These are phyloP conservation scores for Boletus sp. DNA, from an alignment of 768 basidiomycete genomes.

Conservation along the genomic window DNA sequence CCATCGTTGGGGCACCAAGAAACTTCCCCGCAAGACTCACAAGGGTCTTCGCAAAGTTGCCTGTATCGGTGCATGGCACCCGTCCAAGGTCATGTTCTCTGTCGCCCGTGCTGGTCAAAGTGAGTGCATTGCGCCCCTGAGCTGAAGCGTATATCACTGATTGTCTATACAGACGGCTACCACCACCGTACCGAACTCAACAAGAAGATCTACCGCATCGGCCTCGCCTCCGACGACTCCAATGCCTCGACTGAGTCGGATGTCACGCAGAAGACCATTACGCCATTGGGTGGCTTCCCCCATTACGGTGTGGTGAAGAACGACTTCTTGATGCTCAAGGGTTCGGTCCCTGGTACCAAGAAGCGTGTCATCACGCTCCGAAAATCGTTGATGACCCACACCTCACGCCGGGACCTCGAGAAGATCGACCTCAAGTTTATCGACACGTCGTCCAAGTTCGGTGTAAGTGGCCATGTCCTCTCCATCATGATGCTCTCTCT, in stretches of 20 bases:
- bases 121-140: slow-evolving; percentile 41
- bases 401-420: slow-evolving; percentile 93
- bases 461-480: slow-evolving; percentile 51
- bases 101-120: slow-evolving; percentile 99
- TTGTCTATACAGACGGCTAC: slow-evolving; percentile 68
- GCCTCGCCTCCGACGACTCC: slow-evolving; percentile 67
- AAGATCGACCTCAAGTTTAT: slow-evolving; percentile 98
- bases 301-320: slow-evolving; percentile 99
- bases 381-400: slow-evolving; percentile 96
- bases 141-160: neutral
- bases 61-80: slow-evolving; percentile 98
- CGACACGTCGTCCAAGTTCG: slow-evolving; percentile 97
- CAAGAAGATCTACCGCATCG: slow-evolving; percentile 99
- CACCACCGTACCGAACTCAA: slow-evolving; percentile 97
- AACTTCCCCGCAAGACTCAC: slow-evolving; percentile 98
- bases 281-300: slow-evolving; percentile 98
- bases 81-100: slow-evolving; percentile 99
- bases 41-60: slow-evolving; percentile 99
- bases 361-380: slow-evolving; percentile 98
- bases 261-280: slow-evolving; percentile 90
- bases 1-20: slow-evolving; percentile 99
- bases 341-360: slow-evolving; percentile 92
- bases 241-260: slow-evolving; percentile 96
- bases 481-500: neutral
- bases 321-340: slow-evolving; percentile 97